Conservation (phyloP, 2,329 filamentous ascomycete genomes). For the Biscogniauxia mediterranea region DNA sequence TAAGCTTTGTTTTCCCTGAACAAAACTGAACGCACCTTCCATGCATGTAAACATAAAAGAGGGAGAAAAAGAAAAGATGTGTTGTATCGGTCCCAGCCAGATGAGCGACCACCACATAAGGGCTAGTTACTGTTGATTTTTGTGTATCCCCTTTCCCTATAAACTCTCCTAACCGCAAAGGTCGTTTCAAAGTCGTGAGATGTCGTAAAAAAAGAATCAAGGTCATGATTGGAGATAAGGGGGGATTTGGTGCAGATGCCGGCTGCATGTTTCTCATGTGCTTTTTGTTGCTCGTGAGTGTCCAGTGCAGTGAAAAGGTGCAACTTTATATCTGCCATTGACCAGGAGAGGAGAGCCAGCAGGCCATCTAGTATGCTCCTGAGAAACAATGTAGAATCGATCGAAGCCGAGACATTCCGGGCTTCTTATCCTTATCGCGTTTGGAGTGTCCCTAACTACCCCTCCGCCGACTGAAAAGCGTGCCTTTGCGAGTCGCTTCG, state of each 20-base stretch:
- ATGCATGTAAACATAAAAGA: background rate
- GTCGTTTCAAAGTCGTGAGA: conserved; percentile 10
- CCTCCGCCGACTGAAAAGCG: conserved; percentile 44
- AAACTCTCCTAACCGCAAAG: background rate
- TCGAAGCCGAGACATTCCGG: background rate
- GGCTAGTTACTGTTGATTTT: background rate
- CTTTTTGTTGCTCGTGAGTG: background rate
- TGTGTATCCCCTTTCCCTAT: too few relatives aligned
- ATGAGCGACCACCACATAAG: background rate
- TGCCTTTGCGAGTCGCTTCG: conserved; percentile 41
- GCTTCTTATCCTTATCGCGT: conserved; percentile 11
- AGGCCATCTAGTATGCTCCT: too few relatives aligned
- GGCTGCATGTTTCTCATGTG: conserved; percentile 6
- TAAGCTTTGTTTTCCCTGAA: background rate
- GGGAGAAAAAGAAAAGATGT: background rate
- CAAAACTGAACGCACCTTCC: background rate
- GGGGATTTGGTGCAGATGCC: conserved; percentile 10
- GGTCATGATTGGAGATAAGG: conserved; percentile 1
- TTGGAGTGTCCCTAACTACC: conserved; percentile 32
- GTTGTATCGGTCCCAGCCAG: too few relatives aligned
- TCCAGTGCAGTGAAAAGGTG: too few relatives aligned
- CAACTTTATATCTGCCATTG: background rate
- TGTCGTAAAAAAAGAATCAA: conserved; percentile 15
- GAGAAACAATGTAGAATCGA: background rate
- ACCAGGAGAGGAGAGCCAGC: too few relatives aligned